Evolutionary conservation across 2,329 filamentous ascomycete genomes (phyloP).

Genomic region (Fusarium nisikadoi): DNA sequence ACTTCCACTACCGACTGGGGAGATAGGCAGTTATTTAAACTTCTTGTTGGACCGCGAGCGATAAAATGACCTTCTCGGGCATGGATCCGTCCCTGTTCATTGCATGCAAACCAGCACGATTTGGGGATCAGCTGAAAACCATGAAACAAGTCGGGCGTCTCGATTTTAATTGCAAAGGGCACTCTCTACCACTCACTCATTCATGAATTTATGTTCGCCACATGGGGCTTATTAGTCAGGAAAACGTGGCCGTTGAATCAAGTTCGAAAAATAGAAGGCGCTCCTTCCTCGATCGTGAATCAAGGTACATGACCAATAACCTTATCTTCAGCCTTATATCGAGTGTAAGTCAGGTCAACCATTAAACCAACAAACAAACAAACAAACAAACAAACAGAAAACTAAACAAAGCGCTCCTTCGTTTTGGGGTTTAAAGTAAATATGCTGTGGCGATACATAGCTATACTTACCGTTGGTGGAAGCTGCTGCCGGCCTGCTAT

Average conservation of each 20-base stretch:
- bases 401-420: not conserved
- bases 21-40: not conserved
- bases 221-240: not conserved
- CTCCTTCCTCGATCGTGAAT: not conserved
- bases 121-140: slow-evolving; percentile 6
- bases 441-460: too few species aligned
- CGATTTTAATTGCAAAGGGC: not conserved
- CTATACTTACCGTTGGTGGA: too few species aligned
- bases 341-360: not conserved
- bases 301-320: not conserved
- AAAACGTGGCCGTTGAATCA: not conserved
- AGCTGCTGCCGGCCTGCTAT: too few species aligned
- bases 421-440: too few species aligned
- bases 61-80: slow-evolving; percentile 12
- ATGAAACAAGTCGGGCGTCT: slow-evolving; percentile 5
- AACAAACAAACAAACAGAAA: not conserved
- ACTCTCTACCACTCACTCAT: not conserved
- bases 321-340: slow-evolving; percentile 2
- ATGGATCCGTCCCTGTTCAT: slow-evolving; percentile 26
- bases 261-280: not conserved
- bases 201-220: accelerated
- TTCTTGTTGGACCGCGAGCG: not conserved
- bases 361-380: not conserved
- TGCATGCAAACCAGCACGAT: slow-evolving; percentile 4
- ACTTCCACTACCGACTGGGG: not conserved